phyloP scores from a whole-genome alignment of 306 rosid species.

The Sicyos edulis region DNA sequence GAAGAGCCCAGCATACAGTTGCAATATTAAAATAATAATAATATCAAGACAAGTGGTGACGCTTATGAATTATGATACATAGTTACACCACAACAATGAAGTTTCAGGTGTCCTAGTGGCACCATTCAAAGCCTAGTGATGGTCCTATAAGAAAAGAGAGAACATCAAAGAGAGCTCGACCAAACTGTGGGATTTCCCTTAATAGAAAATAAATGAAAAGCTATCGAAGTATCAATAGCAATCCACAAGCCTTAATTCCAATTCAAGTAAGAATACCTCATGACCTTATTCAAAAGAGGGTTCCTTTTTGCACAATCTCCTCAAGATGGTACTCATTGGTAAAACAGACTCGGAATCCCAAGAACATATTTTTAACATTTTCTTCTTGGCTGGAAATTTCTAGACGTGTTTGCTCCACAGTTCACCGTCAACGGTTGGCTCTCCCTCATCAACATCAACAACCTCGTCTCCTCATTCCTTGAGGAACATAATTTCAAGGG shows the following conservation, averaged over 20 bases:
- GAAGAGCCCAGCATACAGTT: constrained; percentile 6
- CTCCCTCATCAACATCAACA: not conserved
- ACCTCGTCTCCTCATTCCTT: not conserved
- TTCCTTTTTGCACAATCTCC: not conserved
- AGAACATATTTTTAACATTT: not conserved
- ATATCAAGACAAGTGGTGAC: not conserved
- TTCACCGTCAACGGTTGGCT: not conserved
- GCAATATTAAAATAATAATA: not conserved
- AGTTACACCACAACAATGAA: not conserved
- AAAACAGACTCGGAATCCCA: not conserved
- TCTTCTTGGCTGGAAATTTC: not conserved
- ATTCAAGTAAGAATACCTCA: not conserved
- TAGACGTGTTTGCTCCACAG: not conserved
- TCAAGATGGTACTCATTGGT: not conserved
- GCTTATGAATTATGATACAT: not conserved
- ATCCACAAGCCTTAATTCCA: not conserved
- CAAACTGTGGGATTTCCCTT: not conserved
- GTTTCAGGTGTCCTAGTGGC: not conserved
- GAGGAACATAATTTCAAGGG: not conserved
- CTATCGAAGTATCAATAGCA: not conserved
- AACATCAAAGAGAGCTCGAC: not conserved
- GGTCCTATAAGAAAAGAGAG: not conserved
- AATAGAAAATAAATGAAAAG: not conserved
- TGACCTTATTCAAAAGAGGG: not conserved
- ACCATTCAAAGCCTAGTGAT: not conserved